Evolutionary conservation across 345 rosid species (phyloP), one percentile per base, ranked within the genome.

Genomic region (Zanthoxylum bungeanum): DNA sequence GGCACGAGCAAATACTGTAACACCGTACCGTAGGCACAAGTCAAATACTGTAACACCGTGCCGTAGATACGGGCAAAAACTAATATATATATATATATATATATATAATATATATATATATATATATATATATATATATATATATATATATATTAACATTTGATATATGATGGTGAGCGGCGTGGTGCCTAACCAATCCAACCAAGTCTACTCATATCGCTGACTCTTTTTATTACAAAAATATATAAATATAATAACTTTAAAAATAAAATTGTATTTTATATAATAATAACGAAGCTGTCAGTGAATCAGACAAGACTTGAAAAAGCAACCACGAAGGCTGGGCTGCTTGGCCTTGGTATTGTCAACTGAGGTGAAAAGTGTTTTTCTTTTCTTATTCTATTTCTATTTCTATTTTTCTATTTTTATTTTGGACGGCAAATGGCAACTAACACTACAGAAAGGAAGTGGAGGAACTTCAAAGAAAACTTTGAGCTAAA

Each of bases 251-350:
- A 14, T 12, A 44, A 4, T 12, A n/a, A n/a, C n/a, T n/a, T n/a
- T 44, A 12, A 44, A 44, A 44, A 14, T 44, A 14, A 44, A 44
- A 4, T 12, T 44, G 49, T 44, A 17, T 1, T 14, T 42, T 8
- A 1, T 46, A 12, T 47, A 16, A 21, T 55, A 25, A 27, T 64
- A 64, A 63, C 52, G 52, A 46, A 64, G 16, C 14, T 28, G 68
- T 64, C 68, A 64, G 68, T 46, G 50, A 27, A 8, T 64, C 53
- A n/a, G 69, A 46, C 39, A 65, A 46, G 40, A 6, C 39, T 2
- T 19, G 4, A 25, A 46, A 25, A 16, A 16, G 28, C 33, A 30
- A 11, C 56, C 4, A 25, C 49, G 21, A 36, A n/a, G 46, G 46
- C 10, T 60, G 28, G 65, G 1, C 22, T 33, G 25, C 17, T 1